Base-by-base conservation (phyloP, 1,284 basidiomycete species). In the Exobasidium cylindrosporum region DNA sequence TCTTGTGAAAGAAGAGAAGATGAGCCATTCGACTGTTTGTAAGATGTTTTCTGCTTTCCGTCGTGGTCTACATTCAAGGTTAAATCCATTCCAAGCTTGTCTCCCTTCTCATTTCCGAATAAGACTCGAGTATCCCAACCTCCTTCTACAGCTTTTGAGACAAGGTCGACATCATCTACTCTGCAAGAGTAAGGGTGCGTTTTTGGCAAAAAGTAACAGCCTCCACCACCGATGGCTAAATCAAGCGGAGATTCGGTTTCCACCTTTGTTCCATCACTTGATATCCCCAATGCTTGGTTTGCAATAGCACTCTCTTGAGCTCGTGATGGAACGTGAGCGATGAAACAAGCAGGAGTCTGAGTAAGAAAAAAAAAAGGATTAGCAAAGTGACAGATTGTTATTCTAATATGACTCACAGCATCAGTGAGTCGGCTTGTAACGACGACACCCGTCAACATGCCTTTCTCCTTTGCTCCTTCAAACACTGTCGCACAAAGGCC, bases 151-250 rank as follows among this genome's bases (percentile, higher is more conserved):
- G 80, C 74, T 10, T 53, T 50, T 6, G 55, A 43, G 0, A 82
- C 60, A 10, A 81, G 58, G 56, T 82, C 80, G 21, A 67, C 60
- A 14, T 68, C 67, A 50, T 82, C 80, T 40, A 63, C 69, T 13
- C 81, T 61, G 58, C 79, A 81, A 0, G 76, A 78, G 4, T 58
- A 60, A 0, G 30, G 28, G 26, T 67, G 67, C 0, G 74, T 61
- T 6, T 73, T 76, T 30, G 80, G 80, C 17, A 80, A 56, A 63
- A 81, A 82, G 63, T 73, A 77, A 58, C 81, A 80, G 11, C 66
- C 69, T 0, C 81, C 81, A 0, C 81, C 81, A 1, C 81, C 81
- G 30, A 82, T 74, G 24, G 81, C 81, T 13, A 70, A 66, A 57
- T 69, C 73, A 26, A 61, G 65, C 59, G 74, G 63, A 10, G 69